Evolutionary conservation across 2,329 filamentous ascomycete genomes (phyloP), one percentile per base, ranked within the genome.

Genomic region (Arthrobotrys conoides): DNA sequence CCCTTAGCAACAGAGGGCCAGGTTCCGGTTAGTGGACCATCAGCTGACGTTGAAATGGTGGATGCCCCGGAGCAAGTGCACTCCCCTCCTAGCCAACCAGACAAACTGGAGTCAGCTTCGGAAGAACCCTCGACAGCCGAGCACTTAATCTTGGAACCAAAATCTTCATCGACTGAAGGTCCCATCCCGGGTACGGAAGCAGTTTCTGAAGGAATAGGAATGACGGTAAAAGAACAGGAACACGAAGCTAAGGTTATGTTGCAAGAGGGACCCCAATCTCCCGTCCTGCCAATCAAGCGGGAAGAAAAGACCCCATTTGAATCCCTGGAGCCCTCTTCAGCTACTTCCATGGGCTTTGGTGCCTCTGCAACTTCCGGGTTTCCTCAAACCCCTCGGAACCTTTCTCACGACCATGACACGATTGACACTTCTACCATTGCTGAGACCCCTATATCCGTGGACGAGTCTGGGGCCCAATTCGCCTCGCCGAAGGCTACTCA

Each of bases 381-480:
- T 12, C 75, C 68, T 16, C 63, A 55, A n/a, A 72, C 75, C 14
- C 75, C 75, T 27, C 68, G 55, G 18, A 22, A 69, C n/a, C 53
- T 59, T 10, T 27, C 41, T 12, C 55, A 61, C 20, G 76, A 79
- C n/a, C 22, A 65, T 12, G 57, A 67, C 48, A 61, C 65, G 1
- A 27, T 57, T n/a, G 76, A 79, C n/a, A 71, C 18, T 24, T 79
- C 70, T 16, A 70, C 76, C 9, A 70, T 79, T 27, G 75, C 68
- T 5, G 75, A 78, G 30, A 78, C 75, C 41, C 75, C 75, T 44
- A 71, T 78, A 51, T 78, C 75, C 5, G 68, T 72, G 20, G 75
- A 78, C 10, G 73, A 77, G 24, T 0, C 49, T 16, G 44, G 49
- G 18, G 33, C 30, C 48, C 75, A 68, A 5, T 41, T 38, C 33